A percentile compares a stretch with the other conserved stretches of the same genome.
Evolutionary conservation across 2,329 filamentous ascomycete genomes (phyloP).

Genomic region (Blumeriella jaapii): DNA sequence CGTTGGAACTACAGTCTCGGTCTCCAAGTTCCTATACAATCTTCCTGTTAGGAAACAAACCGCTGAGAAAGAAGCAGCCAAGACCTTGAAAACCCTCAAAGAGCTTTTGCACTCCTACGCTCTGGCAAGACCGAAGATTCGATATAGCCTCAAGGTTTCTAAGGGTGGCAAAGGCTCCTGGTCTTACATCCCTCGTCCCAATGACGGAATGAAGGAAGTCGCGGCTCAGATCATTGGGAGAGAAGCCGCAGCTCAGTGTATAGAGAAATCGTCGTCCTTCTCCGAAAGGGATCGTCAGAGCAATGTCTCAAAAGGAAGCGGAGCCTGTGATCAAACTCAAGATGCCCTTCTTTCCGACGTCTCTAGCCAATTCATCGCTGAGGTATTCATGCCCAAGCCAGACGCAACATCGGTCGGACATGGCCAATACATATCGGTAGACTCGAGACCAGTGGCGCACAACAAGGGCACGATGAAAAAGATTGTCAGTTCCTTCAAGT

Average conservation of each 20-base stretch:
- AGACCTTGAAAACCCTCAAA: conserved; percentile 45
- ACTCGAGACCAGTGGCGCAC: conserved; percentile 51
- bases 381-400: conserved; percentile 46
- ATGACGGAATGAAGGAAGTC: conserved; percentile 42
- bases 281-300: conserved; percentile 3
- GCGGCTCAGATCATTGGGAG: conserved; percentile 51
- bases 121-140: conserved; percentile 51
- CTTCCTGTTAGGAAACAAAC: conserved; percentile 53
- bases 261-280: conserved; percentile 26
- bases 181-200: conserved; percentile 47
- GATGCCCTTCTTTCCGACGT: neutral
- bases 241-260: conserved; percentile 43
- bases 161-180: conserved; percentile 42
- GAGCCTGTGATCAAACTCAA: neutral
- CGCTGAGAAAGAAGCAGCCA: conserved; percentile 44
- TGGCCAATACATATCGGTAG: conserved; percentile 55
- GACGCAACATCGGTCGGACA: conserved; percentile 36
- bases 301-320: neutral
- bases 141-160: conserved; percentile 47
- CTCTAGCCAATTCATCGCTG: conserved; percentile 33
- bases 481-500: conserved; percentile 41
- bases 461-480: conserved; percentile 47
- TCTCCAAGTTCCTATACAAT: conserved; percentile 45
- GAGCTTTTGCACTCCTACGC: conserved; percentile 52
- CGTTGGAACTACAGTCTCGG: conserved; percentile 57